phyloP scores from a whole-genome alignment of 768 basidiomycete species.

The Mrakia blollopis region DNA sequence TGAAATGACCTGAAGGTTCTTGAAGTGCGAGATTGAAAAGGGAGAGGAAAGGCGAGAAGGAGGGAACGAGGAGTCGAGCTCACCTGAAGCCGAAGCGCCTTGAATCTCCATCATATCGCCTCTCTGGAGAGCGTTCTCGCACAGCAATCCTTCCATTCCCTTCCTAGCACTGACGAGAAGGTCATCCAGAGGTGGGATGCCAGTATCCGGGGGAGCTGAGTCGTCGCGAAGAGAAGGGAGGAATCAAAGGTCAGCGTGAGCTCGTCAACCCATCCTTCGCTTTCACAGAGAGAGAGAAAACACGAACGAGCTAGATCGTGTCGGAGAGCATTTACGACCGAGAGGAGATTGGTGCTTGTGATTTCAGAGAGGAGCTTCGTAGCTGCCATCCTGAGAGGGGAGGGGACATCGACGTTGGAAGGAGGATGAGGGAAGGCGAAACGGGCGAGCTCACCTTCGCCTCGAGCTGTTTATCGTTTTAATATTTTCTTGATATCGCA shows the following conservation, averaged over 20 bases:
- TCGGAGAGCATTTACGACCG: neutral
- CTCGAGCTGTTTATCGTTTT: no score
- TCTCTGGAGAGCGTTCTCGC: neutral
- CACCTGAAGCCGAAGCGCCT: conserved; percentile 13
- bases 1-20: no score
- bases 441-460: no score
- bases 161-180: conserved; percentile 2
- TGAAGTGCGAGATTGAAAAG: neutral
- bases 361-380: conserved; percentile 8
- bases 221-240: neutral
- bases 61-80: neutral
- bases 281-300: neutral
- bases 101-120: conserved; percentile 24
- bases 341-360: neutral
- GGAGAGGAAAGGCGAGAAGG: neutral
- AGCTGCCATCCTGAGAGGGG: conserved; percentile 7
- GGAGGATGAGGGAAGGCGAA: no score
- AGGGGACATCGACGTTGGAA: neutral
- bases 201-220: conserved; percentile 5
- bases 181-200: conserved; percentile 6
- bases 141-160: conserved; percentile 6
- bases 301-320: conserved; percentile 24
- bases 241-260: neutral
- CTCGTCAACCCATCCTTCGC: neutral
- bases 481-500: no score